These are phyloP conservation scores for Aphanomyces stellatus DNA, from an alignment of 352 stramenopile species.

Conservation along the genomic window DNA sequence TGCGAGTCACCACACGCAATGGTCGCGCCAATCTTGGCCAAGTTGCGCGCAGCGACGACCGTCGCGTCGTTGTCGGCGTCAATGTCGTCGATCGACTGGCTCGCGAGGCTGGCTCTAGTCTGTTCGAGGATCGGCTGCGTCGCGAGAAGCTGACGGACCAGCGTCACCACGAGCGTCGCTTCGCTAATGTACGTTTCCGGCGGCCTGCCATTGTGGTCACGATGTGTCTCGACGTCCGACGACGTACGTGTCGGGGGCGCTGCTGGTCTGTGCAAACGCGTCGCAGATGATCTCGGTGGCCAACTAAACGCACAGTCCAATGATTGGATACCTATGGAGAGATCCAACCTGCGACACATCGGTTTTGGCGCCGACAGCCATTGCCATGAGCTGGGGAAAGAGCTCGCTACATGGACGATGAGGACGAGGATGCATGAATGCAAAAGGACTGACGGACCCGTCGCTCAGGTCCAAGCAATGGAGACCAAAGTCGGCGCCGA, in stretches of 20 bases:
- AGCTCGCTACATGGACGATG: neutral
- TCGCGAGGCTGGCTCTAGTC: neutral
- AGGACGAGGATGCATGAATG: neutral
- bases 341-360: constrained; percentile 6
- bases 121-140: neutral
- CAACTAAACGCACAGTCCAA: neutral
- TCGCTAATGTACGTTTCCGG: neutral
- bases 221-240: no score
- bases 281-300: constrained; percentile 19
- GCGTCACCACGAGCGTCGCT: neutral
- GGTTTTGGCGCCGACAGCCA: neutral
- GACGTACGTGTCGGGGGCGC: neutral
- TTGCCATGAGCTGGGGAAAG: constrained; percentile 2
- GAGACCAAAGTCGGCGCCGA: constrained; percentile 13
- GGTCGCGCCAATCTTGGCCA: constrained; percentile 8
- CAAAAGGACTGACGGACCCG: neutral
- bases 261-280: constrained; percentile 11
- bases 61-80: constrained; percentile 40
- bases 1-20: constrained; percentile 13
- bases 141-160: neutral
- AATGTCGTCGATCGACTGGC: constrained; percentile 31
- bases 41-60: constrained; percentile 36
- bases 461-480: constrained; percentile 9
- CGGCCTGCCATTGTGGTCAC: neutral
- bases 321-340: neutral